Evolutionary conservation across 768 basidiomycete species (phyloP).

Genomic region (Rhodotorula sphaerocarpa): DNA sequence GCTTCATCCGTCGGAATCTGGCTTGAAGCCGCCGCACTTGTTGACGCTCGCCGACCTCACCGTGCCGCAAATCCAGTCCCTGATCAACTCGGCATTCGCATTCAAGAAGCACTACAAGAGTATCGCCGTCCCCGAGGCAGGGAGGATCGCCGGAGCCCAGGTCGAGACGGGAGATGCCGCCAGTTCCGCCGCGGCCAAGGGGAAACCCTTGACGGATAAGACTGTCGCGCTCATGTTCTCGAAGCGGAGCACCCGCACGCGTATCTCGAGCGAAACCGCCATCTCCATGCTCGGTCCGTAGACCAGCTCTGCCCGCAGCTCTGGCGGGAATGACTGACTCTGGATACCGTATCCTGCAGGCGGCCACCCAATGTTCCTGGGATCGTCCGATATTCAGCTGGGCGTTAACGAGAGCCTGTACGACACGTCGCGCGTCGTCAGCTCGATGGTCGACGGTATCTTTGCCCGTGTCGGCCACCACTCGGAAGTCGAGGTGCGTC

Average conservation of each 20-base stretch:
- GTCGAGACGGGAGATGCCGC: background rate
- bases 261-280: conserved; percentile 78
- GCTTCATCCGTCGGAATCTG: conserved; percentile 25
- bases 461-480: conserved; percentile 94
- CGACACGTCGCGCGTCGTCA: conserved; percentile 79
- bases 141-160: conserved; percentile 25
- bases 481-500: conserved; percentile 74
- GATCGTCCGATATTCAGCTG: conserved; percentile 81
- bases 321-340: too few species aligned
- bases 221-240: conserved; percentile 82
- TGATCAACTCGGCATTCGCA: conserved; percentile 57
- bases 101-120: conserved; percentile 41
- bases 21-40: conserved; percentile 54
- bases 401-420: conserved; percentile 84
- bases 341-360: conserved; percentile 18
- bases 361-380: conserved; percentile 82
- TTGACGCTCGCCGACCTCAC: conserved; percentile 83
- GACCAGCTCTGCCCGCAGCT: too few species aligned
- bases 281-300: conserved; percentile 58
- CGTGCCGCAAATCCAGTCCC: conserved; percentile 60
- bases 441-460: conserved; percentile 91
- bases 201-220: conserved; percentile 50
- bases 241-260: conserved; percentile 87
- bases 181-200: background rate
- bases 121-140: conserved; percentile 23